phyloP scores from a whole-genome alignment of 352 stramenopile genomes.

The Phytophthora megakarya region DNA sequence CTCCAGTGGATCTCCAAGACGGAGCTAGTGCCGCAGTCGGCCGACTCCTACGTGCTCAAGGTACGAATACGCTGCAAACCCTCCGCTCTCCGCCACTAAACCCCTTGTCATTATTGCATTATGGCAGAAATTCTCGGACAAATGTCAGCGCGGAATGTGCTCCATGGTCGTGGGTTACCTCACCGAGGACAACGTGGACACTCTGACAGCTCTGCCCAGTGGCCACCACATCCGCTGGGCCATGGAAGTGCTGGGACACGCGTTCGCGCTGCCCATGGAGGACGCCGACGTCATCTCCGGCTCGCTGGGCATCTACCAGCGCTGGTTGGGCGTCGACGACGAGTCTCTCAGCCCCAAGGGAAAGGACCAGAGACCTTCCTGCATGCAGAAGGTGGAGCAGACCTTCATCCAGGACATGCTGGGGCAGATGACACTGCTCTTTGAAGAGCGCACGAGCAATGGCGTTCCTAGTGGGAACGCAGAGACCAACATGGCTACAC shows the following conservation, averaged over 20 bases:
- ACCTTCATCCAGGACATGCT: constrained; percentile 87
- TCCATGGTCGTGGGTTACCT: constrained; percentile 81
- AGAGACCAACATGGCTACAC: constrained; percentile 56
- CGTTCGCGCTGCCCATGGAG: constrained; percentile 86
- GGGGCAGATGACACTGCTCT: constrained; percentile 87
- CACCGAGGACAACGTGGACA: constrained; percentile 55
- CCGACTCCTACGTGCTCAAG: constrained; percentile 85
- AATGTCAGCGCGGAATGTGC: constrained; percentile 85
- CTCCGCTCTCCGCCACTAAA: background rate
- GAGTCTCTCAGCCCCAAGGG: constrained; percentile 22
- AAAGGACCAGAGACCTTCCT: constrained; percentile 61
- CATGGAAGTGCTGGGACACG: constrained; percentile 87
- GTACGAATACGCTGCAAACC: constrained; percentile 32
- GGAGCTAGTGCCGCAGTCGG: constrained; percentile 71
- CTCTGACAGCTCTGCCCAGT: constrained; percentile 60
- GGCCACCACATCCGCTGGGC: constrained; percentile 83
- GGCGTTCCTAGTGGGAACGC: constrained; percentile 19
- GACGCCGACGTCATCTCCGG: constrained; percentile 83
- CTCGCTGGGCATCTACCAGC: constrained; percentile 79
- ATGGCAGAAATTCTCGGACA: constrained; percentile 85
- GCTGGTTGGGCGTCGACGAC: constrained; percentile 74
- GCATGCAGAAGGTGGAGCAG: constrained; percentile 87
- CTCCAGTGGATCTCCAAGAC: constrained; percentile 89
- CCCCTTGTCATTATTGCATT: background rate
- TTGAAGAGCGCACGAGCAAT: constrained; percentile 68